Percentiles rank a stretch among this genome's conserved stretches.
These are phyloP conservation scores for Umbilicus rupestris DNA, from an alignment of 164 flowering plant genomes.

Conservation along the genomic window DNA sequence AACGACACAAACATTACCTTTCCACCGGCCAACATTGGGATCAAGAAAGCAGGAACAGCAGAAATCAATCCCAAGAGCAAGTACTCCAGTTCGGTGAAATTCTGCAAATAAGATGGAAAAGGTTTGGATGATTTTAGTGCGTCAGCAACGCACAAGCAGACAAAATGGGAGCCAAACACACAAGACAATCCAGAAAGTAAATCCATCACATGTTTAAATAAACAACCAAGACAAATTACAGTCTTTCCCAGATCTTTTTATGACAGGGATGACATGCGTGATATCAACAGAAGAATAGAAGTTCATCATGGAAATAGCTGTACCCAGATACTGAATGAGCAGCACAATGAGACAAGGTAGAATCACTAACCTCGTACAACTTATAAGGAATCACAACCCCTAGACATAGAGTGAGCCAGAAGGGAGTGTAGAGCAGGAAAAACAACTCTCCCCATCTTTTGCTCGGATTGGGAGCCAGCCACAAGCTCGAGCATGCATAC, in stretches of 20 bases:
- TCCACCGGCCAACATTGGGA: conserved; percentile 63
- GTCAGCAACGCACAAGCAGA: too few species aligned
- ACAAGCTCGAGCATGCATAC: conserved; percentile 23
- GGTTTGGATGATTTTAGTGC: too few species aligned
- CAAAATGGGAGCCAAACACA: not conserved
- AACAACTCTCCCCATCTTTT: conserved; percentile 95
- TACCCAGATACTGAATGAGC: too few species aligned
- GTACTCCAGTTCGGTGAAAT: conserved; percentile 76
- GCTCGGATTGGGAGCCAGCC: conserved; percentile 84
- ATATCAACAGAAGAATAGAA: too few species aligned
- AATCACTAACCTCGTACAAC: conserved; percentile 68
- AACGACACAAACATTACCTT: conserved; percentile 36
- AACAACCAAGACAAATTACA: too few species aligned
- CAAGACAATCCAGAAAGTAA: too few species aligned
- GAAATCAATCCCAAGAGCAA: conserved; percentile 69
- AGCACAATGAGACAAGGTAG: not conserved
- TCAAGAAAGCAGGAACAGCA: conserved; percentile 69
- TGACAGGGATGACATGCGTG: too few species aligned
- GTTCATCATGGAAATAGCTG: not conserved
- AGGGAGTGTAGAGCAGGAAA: conserved; percentile 81
- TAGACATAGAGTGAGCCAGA: conserved; percentile 91
- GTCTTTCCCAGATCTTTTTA: too few species aligned
- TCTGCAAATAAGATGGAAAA: conserved; percentile 32
- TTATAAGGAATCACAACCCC: conserved; percentile 84
- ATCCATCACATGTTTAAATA: too few species aligned